These are phyloP conservation scores for Ophiocordyceps camponoti-floridani DNA, from an alignment of 2,329 filamentous ascomycete species.

Conservation along the genomic window DNA sequence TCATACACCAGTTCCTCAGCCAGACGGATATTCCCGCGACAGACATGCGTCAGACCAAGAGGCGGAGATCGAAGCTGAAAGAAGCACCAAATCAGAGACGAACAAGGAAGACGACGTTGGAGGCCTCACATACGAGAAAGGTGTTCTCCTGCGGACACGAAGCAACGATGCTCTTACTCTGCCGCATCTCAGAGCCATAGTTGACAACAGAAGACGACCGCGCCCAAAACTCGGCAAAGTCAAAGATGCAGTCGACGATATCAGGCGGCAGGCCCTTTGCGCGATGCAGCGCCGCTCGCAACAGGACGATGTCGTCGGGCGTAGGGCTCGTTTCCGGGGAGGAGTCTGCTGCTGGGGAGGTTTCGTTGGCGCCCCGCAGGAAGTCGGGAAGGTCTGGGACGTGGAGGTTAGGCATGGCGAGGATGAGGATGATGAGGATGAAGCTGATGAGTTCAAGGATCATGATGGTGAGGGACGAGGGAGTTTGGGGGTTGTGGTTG, in stretches of 20 bases:
- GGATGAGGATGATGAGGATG: no score
- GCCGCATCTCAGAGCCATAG: conserved; percentile 7
- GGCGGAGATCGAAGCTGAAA: conserved; percentile 18
- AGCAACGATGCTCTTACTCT: conserved; percentile 8
- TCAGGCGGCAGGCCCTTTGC: conserved; percentile 30
- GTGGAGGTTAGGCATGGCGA: no score
- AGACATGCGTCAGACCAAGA: conserved; percentile 15
- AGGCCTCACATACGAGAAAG: conserved; percentile 13
- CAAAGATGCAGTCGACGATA: conserved; percentile 35
- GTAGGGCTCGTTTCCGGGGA: conserved; percentile 11
- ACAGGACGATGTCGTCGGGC: conserved; percentile 28
- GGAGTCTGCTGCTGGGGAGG: no score
- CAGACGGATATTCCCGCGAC: conserved; percentile 8
- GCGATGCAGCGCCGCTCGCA: conserved; percentile 27
- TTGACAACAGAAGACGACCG: conserved; percentile 21
- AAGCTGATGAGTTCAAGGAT: no score
- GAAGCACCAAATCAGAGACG: no score
- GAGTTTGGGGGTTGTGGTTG: no score
- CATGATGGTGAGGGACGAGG: no score
- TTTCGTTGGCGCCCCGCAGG: no score
- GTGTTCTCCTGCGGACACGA: conserved; percentile 10
- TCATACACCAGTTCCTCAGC: conserved; percentile 13
- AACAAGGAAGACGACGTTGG: neutral
- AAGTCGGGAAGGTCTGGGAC: no score
- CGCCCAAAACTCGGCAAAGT: conserved; percentile 46